Percentiles rank a stretch among this genome's conserved stretches.
Evolutionary conservation across 1,284 basidiomycete genomes (phyloP).

Genomic region (Pseudozyma hubeiensis): DNA sequence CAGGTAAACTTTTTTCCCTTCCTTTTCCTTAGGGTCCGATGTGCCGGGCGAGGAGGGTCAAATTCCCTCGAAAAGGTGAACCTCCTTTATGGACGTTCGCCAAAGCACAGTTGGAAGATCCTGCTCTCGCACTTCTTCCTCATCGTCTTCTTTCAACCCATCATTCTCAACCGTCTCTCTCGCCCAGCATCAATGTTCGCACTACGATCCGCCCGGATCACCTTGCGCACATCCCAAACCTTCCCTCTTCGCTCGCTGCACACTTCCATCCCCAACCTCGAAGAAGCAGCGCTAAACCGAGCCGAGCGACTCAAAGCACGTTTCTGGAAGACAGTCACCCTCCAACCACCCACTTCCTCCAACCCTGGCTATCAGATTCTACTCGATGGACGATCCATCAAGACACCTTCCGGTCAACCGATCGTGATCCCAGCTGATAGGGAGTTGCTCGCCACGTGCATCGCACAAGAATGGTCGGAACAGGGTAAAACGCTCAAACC

Average conservation of each 20-base stretch:
- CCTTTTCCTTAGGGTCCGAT: too few relatives aligned
- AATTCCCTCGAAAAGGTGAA: too few relatives aligned
- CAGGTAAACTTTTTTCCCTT: too few relatives aligned
- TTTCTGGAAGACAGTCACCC: conserved; percentile 59
- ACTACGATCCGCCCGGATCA: too few relatives aligned
- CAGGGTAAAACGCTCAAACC: conserved; percentile 87
- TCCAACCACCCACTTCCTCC: conserved; percentile 13
- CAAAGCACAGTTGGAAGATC: too few relatives aligned
- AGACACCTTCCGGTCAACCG: conserved; percentile 84
- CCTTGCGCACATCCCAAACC: too few relatives aligned
- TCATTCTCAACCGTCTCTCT: too few relatives aligned
- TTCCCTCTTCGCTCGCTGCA: neutral
- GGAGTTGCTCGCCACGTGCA: conserved; percentile 80
- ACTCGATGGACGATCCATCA: conserved; percentile 85
- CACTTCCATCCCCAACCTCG: neutral
- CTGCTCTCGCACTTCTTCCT: too few relatives aligned
- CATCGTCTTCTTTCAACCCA: too few relatives aligned
- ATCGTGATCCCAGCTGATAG: conserved; percentile 80
- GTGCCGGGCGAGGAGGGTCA: too few relatives aligned
- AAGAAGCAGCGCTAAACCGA: conserved; percentile 33
- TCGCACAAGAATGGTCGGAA: conserved; percentile 96
- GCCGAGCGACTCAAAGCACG: conserved; percentile 50
- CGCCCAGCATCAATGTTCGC: too few relatives aligned
- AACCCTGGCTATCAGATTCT: conserved; percentile 75
- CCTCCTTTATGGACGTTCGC: too few relatives aligned